Evolutionary conservation across 2,329 filamentous ascomycete genomes (phyloP).

Genomic region (Colletotrichum sp.): DNA sequence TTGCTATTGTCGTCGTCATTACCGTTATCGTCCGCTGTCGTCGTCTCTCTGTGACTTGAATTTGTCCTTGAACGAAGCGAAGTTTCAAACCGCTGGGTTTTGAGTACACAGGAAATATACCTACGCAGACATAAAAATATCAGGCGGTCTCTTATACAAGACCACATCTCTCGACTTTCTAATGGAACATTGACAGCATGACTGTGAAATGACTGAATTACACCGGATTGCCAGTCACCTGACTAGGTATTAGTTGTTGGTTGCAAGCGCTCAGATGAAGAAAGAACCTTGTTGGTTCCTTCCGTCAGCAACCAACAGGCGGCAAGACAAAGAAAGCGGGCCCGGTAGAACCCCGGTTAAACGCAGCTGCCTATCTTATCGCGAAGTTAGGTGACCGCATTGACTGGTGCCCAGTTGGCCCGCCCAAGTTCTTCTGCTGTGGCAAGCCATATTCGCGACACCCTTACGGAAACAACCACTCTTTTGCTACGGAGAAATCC

Average conservation of each 20-base stretch:
- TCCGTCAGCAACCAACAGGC: background rate
- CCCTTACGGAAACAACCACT: background rate
- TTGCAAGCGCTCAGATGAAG: background rate
- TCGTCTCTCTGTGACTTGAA: background rate
- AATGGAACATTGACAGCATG: background rate
- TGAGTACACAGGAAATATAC: fast-evolving
- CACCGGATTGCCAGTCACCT: background rate
- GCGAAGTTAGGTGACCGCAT: conserved; percentile 19
- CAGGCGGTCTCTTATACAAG: background rate
- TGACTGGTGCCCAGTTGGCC: conserved; percentile 16
- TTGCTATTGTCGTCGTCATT: background rate
- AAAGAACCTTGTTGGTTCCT: background rate
- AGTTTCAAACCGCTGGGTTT: background rate
- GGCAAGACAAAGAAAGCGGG: background rate
- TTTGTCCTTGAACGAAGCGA: background rate
- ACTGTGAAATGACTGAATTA: background rate
- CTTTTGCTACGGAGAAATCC: background rate
- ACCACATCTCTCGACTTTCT: background rate
- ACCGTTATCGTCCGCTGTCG: background rate
- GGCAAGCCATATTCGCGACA: conserved; percentile 11
- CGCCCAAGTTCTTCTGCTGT: conserved; percentile 5
- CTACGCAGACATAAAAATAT: fast-evolving
- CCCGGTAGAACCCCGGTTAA: background rate
- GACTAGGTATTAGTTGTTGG: background rate
- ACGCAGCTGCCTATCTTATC: conserved; percentile 15